Percentiles rank a stretch among this genome's conserved stretches.
phyloP scores from a whole-genome alignment of 768 basidiomycete genomes.

The Mycena sanguinolenta region DNA sequence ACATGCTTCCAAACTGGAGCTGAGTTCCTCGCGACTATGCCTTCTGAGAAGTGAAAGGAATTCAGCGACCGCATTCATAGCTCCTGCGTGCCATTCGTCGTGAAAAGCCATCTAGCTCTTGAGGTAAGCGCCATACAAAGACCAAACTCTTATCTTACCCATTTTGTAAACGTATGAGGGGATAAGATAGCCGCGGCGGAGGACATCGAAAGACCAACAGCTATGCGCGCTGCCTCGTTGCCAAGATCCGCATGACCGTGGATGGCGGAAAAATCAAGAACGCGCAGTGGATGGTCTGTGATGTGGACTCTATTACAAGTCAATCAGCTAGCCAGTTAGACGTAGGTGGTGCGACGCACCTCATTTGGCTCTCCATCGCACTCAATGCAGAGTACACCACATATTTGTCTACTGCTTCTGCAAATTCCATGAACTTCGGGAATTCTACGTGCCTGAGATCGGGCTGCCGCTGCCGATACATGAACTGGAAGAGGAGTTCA shows the following conservation, averaged over 20 bases:
- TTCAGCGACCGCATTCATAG: not conserved
- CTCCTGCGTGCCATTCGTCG: not conserved
- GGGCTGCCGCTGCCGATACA: slow-evolving; percentile 39
- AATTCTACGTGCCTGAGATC: slow-evolving; percentile 31
- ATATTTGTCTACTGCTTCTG: slow-evolving; percentile 42
- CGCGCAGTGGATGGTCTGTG: not conserved
- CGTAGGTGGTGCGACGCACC: too few relatives aligned
- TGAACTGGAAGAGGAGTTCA: slow-evolving; percentile 40
- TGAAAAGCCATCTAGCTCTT: not conserved
- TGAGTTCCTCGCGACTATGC: too few relatives aligned
- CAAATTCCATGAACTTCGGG: slow-evolving; percentile 23
- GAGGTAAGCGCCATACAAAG: not conserved
- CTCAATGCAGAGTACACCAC: slow-evolving; percentile 24
- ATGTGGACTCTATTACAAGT: too few relatives aligned
- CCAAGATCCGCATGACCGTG: not conserved
- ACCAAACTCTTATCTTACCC: not conserved
- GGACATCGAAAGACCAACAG: not conserved
- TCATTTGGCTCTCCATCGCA: not conserved
- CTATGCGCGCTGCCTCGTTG: not conserved
- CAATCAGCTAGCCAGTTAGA: too few relatives aligned
- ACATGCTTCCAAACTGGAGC: too few relatives aligned
- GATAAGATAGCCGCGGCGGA: not conserved
- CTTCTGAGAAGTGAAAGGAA: too few relatives aligned
- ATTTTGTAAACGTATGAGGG: not conserved
- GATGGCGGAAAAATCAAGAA: not conserved